phyloP scores from a whole-genome alignment of 139 green algal species.

The Asterochloris sp. region DNA sequence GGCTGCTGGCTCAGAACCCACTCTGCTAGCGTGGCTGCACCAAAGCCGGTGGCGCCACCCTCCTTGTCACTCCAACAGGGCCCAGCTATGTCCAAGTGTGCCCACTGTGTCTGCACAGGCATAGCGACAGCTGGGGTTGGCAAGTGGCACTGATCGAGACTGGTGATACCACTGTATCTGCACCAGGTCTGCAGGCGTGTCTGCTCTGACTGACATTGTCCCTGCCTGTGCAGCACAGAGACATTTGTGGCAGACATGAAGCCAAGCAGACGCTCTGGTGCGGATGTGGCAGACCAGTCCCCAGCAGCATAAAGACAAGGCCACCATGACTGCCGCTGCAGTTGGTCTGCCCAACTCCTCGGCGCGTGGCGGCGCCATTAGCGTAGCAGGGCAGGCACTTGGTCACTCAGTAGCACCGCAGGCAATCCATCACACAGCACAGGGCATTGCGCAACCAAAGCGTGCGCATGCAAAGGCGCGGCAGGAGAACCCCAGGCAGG shows the following conservation, averaged over 20 bases:
- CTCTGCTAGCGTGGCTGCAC: slow-evolving; percentile 72
- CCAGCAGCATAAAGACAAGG: no score
- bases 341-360: no score
- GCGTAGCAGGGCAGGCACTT: no score
- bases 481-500: no score
- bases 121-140: not conserved
- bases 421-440: no score
- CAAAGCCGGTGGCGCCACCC: slow-evolving; percentile 85
- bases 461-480: no score
- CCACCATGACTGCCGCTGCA: no score
- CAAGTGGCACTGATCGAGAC: not conserved
- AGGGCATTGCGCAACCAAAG: no score
- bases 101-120: slow-evolving; percentile 67
- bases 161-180: not conserved
- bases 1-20: slow-evolving; percentile 57
- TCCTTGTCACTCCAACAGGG: slow-evolving; percentile 84
- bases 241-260: not conserved
- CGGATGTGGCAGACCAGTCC: not conserved
- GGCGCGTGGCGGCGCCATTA: no score
- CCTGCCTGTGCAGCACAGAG: not conserved
- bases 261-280: not conserved
- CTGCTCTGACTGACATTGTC: not conserved
- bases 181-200: not conserved
- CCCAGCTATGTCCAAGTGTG: slow-evolving; percentile 92
- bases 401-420: no score